These are phyloP conservation scores for Cichorium intybus DNA, from an alignment of 140 eudicot genomes.

Conservation along the genomic window DNA sequence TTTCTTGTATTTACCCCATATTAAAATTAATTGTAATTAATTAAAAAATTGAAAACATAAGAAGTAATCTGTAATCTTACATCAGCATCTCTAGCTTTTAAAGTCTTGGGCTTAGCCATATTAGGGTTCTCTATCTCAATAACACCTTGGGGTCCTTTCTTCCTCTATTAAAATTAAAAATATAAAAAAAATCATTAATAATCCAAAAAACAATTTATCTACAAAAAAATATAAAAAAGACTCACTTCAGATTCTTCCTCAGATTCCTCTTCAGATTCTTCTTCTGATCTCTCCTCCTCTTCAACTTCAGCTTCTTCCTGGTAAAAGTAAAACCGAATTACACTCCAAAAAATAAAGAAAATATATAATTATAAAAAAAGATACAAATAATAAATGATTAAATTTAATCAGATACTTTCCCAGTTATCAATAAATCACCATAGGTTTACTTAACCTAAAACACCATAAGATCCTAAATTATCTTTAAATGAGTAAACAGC, in stretches of 20 bases:
- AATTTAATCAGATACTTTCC: too few relatives aligned
- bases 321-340: not conserved
- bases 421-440: not conserved
- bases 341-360: not conserved
- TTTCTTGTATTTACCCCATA: too few relatives aligned
- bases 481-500: not conserved
- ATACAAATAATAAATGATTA: not conserved
- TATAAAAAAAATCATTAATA: not conserved
- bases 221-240: not conserved
- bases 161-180: constrained; percentile 46
- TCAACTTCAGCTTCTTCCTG: constrained; percentile 58
- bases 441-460: not conserved
- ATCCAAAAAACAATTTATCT: not conserved
- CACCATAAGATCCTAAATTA: not conserved
- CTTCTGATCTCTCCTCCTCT: constrained; percentile 52
- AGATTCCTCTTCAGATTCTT: constrained; percentile 55
- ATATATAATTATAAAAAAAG: not conserved
- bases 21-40: too few relatives aligned
- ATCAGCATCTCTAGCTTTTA: constrained; percentile 72
- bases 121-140: constrained; percentile 73
- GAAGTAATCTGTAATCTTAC: too few relatives aligned
- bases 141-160: constrained; percentile 63
- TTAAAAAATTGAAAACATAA: too few relatives aligned
- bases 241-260: constrained; percentile 61
- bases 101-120: constrained; percentile 56